Evolutionary conservation across 169 alveolate species (phyloP), one percentile per base, ranked within the genome.

Genomic region (Plasmodium malariae): DNA sequence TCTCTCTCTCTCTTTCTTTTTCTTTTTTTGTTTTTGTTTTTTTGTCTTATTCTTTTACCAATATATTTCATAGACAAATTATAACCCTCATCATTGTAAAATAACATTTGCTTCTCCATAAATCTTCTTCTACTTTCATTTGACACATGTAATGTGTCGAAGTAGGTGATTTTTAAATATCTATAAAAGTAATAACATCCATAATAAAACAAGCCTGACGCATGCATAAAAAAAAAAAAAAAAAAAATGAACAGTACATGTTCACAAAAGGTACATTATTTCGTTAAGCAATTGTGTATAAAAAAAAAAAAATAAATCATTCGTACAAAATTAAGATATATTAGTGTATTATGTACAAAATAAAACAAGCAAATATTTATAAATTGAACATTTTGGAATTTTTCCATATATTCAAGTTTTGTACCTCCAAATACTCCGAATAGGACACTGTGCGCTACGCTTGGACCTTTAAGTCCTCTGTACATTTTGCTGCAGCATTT

Each of bases 401-500:
- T n/a, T n/a, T n/a, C n/a, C n/a, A n/a, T n/a, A n/a, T n/a, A n/a
- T n/a, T n/a, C n/a, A n/a, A n/a, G n/a, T n/a, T n/a, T n/a, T 11
- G 30, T 80, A 80, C 90, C 90, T 80, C 85, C 90, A 51, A 43
- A 80, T 80, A 80, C 67, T 49, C 90, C 90, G 67, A 80, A 80
- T 43, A 80, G 59, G n/a, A 80, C 45, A 32, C 90, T 80, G 55
- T 80, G 90, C 6, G 90, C 67, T 80, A 80, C 37, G 62, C 90
- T 80, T 12, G 90, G 90, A 6, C 90, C 90, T 59, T 80, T 80
- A 43, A 80, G 59, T 30, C 68, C 34, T n/a, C 40, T 36, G 54
- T 34, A 80, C 9, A 67, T 7, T 28, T 49, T 48, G 17, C 54
- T 36, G 26, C 69, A 65, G 40, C 74, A 71, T 32, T 49, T 69